Evolutionary conservation across 108 stramenopile genomes (phyloP).

Genomic region (Epipyxis sp.): DNA sequence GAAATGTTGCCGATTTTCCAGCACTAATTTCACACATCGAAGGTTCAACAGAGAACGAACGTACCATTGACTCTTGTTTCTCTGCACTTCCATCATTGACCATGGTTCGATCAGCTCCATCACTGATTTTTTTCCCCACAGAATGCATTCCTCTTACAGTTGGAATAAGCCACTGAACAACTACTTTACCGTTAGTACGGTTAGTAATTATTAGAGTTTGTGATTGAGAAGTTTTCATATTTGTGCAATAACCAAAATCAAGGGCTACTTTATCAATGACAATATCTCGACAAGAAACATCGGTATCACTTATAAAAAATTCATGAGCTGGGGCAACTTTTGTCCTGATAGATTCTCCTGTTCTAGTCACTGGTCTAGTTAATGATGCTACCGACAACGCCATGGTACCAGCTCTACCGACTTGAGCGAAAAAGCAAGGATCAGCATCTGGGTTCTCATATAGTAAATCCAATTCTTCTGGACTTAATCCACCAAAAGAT

Average conservation of each 20-base stretch:
- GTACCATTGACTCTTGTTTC: neutral
- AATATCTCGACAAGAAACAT: conserved; percentile 14
- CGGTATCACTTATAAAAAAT: conserved; percentile 43
- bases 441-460: conserved; percentile 12
- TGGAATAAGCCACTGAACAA: conserved; percentile 36
- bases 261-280: conserved; percentile 29
- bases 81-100: neutral
- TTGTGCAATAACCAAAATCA: conserved; percentile 37
- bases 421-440: neutral
- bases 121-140: neutral
- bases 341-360: conserved; percentile 48
- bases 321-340: conserved; percentile 50
- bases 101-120: neutral
- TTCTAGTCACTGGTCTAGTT: conserved; percentile 39
- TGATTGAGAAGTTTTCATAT: conserved; percentile 5
- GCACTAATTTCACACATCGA: conserved; percentile 44
- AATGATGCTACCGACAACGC: conserved; percentile 7
- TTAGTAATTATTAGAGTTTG: conserved; percentile 44
- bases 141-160: conserved; percentile 3
- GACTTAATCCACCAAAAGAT: conserved; percentile 27
- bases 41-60: conserved; percentile 47
- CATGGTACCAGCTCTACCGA: conserved; percentile 13
- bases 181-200: conserved; percentile 42
- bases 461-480: conserved; percentile 33
- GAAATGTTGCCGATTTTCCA: conserved; percentile 37